Base-by-base conservation (phyloP, 2,329 filamentous ascomycete species). In the Paecilomyces formosus region DNA sequence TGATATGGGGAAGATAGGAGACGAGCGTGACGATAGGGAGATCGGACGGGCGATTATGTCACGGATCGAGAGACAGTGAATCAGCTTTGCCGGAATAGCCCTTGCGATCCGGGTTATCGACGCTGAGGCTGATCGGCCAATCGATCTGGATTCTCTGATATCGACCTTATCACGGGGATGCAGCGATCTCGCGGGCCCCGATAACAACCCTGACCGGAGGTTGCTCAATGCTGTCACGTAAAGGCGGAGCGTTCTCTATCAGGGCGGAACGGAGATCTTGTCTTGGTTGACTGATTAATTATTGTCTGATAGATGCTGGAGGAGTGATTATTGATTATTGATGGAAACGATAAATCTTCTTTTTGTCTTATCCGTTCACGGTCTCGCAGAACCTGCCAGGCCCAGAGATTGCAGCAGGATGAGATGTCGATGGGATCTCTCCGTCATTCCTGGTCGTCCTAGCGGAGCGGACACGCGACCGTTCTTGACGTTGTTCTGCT, bases 391-490 rank as follows among this genome's bases (percentile, higher is more conserved):
- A 52, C 58, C 62, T 54, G 63, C 66, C n/a, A 31, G 30, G 30
- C 30, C 30, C 11, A 70, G 60, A 51, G 66, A 68, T 57, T 70
- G 66, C 60, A 70, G 56, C 57, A 70, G 60, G 52, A 70, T 65
- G 53, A 69, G 63, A 65, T 70, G 63, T 11, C 63, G 61, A 58
- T 65, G 68, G 18, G 68, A 65, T 56, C 64, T 64, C 64, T 67
- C 66, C 58, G 68, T 70, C 68, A 70, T 70, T 64, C 66, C 67
- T 65, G 26, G 57, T 31, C 50, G 13, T 52, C 50, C 21, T 24
- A 15, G 24, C 50, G 50, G 21, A 28, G 50, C 50, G 50, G 50
- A 28, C 50, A 52, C 50, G 50, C 50, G 50, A 52, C 50, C 21
- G 50, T 28, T n/a, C 24, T 28, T 28, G 50, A 31, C 21, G 21